Percentiles rank a stretch among this genome's conserved stretches.
Evolutionary conservation across 2,329 filamentous ascomycete species (phyloP).

Genomic region (Epichloe gansuensis): DNA sequence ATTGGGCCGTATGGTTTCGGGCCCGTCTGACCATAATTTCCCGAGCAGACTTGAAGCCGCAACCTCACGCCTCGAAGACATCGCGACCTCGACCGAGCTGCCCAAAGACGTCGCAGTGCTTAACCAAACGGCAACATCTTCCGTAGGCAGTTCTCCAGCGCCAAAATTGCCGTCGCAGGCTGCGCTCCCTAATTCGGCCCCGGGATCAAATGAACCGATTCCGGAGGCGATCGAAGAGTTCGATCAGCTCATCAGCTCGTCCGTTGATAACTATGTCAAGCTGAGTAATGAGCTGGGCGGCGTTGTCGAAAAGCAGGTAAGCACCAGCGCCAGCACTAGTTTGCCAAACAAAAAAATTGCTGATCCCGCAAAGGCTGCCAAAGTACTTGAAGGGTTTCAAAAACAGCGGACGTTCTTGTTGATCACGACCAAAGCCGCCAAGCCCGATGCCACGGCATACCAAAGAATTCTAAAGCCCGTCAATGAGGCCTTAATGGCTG

Average conservation of each 20-base stretch:
- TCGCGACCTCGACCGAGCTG: conserved; percentile 63
- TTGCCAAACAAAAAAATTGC: conserved; percentile 61
- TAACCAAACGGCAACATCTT: conserved; percentile 24
- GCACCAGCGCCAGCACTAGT: conserved; percentile 8
- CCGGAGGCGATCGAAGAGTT: conserved; percentile 79
- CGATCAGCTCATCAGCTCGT: conserved; percentile 59
- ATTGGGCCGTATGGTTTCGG: neutral
- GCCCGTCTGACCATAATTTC: neutral
- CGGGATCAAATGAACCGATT: conserved; percentile 38
- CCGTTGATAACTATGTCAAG: conserved; percentile 66
- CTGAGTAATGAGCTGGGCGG: conserved; percentile 68
- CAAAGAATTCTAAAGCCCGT: conserved; percentile 76
- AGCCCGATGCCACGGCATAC: conserved; percentile 61
- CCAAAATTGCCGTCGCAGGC: conserved; percentile 28
- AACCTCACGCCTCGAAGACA: conserved; percentile 90
- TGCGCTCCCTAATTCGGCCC: conserved; percentile 12
- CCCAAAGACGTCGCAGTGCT: conserved; percentile 37
- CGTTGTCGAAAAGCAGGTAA: conserved; percentile 67
- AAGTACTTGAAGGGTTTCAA: conserved; percentile 54
- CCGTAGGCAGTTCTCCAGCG: conserved; percentile 15
- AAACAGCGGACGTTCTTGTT: conserved; percentile 81
- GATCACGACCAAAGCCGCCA: conserved; percentile 81
- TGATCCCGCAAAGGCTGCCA: conserved; percentile 27
- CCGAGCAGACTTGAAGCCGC: conserved; percentile 78
- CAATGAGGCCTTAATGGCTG: conserved; percentile 66